A percentile compares a stretch with the other conserved stretches of the same genome.
These are phyloP conservation scores for Podaxis carcinomalis DNA, from an alignment of 768 basidiomycete species.

Conservation along the genomic window DNA sequence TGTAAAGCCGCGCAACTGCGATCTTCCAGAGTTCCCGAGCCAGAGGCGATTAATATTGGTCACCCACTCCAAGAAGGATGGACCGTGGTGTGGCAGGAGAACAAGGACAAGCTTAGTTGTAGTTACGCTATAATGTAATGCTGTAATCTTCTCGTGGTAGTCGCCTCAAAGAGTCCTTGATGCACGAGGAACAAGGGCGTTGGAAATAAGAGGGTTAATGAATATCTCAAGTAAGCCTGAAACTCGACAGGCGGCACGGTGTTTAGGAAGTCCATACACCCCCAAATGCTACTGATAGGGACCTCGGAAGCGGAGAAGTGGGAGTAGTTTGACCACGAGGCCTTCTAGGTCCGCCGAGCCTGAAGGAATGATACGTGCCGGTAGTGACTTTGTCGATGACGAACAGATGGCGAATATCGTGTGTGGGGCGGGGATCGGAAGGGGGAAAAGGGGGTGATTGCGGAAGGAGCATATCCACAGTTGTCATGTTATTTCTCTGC, in stretches of 20 bases:
- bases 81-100: neutral
- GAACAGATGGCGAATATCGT: neutral
- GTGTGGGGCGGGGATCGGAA: neutral
- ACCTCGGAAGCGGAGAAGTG: neutral
- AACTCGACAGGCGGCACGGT: neutral
- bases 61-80: neutral
- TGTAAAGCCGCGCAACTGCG: neutral
- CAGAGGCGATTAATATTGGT: neutral
- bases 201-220: neutral
- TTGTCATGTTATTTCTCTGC: neutral
- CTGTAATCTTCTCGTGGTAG: conserved; percentile 1
- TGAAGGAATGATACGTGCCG: neutral
- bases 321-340: neutral
- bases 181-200: conserved; percentile 7
- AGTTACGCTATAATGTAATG: neutral
- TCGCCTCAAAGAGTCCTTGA: neutral
- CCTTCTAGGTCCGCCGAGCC: neutral
- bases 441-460: neutral
- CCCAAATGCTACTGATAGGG: neutral
- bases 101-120: neutral
- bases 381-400: neutral
- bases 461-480: neutral
- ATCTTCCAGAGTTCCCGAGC: conserved; percentile 1
- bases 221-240: neutral
- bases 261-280: neutral